Percentiles rank a stretch among this genome's conserved stretches.
Evolutionary conservation across 2,329 filamentous ascomycete species (phyloP).

Genomic region (Trichothecium sympodiale): DNA sequence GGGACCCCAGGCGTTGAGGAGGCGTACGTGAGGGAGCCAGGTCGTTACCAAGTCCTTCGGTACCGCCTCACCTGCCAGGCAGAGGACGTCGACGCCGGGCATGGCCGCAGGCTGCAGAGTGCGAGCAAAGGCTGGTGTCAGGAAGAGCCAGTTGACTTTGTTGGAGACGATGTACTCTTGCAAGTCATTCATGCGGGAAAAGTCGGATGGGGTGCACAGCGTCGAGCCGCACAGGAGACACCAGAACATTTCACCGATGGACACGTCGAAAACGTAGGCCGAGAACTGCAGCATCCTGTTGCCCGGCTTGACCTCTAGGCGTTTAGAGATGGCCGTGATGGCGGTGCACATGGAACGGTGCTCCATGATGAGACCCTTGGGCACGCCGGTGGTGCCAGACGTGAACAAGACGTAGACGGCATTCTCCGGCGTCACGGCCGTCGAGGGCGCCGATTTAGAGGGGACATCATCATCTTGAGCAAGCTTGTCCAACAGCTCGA

Average conservation of each 20-base stretch:
- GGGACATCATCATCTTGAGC: background rate
- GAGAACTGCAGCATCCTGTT: slow-evolving; percentile 5
- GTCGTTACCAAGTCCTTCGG: slow-evolving; percentile 5
- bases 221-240: slow-evolving; percentile 1
- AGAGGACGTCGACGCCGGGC: slow-evolving; percentile 2
- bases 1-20: slow-evolving; percentile 8
- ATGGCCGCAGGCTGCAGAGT: background rate
- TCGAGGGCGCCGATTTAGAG: no score
- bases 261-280: slow-evolving; percentile 4
- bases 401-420: slow-evolving; percentile 12
- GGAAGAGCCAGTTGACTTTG: slow-evolving; percentile 1
- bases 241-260: slow-evolving; percentile 3
- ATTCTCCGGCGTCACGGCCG: background rate
- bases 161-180: background rate
- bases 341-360: slow-evolving; percentile 9
- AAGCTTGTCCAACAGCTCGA: background rate
- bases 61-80: slow-evolving; percentile 7
- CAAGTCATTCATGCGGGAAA: background rate
- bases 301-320: slow-evolving; percentile 10
- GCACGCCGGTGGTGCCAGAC: slow-evolving; percentile 13
- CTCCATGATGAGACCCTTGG: slow-evolving; percentile 12
- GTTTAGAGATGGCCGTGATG: slow-evolving; percentile 4
- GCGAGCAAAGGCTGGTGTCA: slow-evolving; percentile 1
- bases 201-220: slow-evolving; percentile 1
- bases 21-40: slow-evolving; percentile 5